These are phyloP conservation scores for Colletotrichum falcatum DNA, from an alignment of 2,329 filamentous ascomycete species.

Conservation along the genomic window DNA sequence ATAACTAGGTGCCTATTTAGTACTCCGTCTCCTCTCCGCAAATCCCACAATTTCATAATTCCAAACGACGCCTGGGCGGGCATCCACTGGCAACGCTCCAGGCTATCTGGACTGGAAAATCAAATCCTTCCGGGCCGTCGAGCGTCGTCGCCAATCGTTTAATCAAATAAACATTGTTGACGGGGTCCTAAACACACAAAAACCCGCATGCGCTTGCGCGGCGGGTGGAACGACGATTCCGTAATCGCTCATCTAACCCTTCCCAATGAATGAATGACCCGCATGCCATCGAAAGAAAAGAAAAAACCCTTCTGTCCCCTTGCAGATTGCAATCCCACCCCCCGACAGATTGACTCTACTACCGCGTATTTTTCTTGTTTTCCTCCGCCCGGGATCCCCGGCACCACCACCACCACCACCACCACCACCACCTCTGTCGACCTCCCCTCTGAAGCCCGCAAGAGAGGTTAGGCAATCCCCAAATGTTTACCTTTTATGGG, in stretches of 20 bases:
- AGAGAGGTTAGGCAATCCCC: not conserved
- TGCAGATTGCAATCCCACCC: conserved; percentile 5
- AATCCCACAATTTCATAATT: conserved; percentile 27
- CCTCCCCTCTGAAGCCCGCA: not conserved
- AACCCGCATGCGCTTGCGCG: not conserved
- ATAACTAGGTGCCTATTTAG: too few species aligned
- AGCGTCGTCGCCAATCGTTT: conserved; percentile 6
- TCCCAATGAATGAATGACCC: not conserved
- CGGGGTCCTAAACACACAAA: not conserved
- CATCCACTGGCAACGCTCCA: too few species aligned
- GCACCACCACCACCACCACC: not conserved
- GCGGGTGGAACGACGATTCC: not conserved
- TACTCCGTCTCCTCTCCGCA: conserved; percentile 11
- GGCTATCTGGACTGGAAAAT: too few species aligned
- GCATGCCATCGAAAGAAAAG: conserved; percentile 6
- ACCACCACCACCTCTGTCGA: too few species aligned
- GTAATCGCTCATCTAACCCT: conserved; percentile 7
- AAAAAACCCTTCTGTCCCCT: not conserved
- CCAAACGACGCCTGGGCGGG: not conserved
- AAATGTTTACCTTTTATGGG: not conserved
- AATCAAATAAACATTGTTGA: conserved; percentile 13
- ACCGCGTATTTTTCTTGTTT: not conserved
- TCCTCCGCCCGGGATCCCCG: not conserved
- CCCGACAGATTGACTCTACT: not conserved
- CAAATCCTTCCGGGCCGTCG: not conserved